Conservation (phyloP, 768 basidiomycete species). For the Boletus sensibilis region DNA sequence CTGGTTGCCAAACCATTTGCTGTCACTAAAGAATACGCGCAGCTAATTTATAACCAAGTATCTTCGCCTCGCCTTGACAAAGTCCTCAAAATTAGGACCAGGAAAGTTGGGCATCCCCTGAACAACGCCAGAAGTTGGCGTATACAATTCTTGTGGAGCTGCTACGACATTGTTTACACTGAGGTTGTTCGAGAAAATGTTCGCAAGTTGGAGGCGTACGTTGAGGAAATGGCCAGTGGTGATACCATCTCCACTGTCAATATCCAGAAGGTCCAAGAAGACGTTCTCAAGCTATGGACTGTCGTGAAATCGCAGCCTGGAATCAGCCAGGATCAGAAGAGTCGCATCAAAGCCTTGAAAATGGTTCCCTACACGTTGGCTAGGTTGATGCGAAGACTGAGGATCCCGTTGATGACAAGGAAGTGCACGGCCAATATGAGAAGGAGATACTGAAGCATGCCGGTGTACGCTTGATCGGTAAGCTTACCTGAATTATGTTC, state of each 20-base stretch:
- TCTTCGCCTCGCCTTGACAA: slow-evolving; percentile 93
- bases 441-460: slow-evolving; percentile 89
- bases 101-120: slow-evolving; percentile 78
- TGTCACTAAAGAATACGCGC: slow-evolving; percentile 82
- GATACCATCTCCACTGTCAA: slow-evolving; percentile 86
- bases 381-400: slow-evolving; percentile 95
- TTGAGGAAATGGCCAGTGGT: slow-evolving; percentile 63
- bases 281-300: slow-evolving; percentile 95
- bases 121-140: slow-evolving; percentile 89
- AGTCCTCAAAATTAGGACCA: slow-evolving; percentile 93
- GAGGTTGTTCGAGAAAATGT: slow-evolving; percentile 77
- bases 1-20: slow-evolving; percentile 87
- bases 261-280: slow-evolving; percentile 96
- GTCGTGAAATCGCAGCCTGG: slow-evolving; percentile 96
- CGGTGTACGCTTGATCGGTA: slow-evolving; percentile 93
- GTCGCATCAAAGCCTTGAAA: slow-evolving; percentile 87
- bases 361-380: slow-evolving; percentile 90
- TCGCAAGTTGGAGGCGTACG: too few relatives aligned
- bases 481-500: slow-evolving; percentile 21
- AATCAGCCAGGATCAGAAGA: slow-evolving; percentile 96
- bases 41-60: slow-evolving; percentile 95
- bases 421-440: slow-evolving; percentile 90
- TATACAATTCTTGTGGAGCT: slow-evolving; percentile 97
- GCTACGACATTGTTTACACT: slow-evolving; percentile 86
- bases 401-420: slow-evolving; percentile 97